Evolutionary conservation across 805 yeast genomes (phyloP).

Genomic region (Torulaspora franciscae): DNA sequence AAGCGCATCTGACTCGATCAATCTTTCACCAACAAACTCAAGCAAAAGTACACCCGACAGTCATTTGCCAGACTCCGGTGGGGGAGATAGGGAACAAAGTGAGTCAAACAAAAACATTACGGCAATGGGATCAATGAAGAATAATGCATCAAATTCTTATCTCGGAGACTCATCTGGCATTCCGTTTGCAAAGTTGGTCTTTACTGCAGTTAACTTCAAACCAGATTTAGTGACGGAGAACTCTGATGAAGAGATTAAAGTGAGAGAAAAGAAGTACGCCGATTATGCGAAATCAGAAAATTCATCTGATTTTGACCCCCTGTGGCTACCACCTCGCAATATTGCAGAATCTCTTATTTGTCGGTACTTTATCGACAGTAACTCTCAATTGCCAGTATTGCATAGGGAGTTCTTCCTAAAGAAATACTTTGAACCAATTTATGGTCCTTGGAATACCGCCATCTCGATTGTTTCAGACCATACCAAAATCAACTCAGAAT

Average conservation of each 20-base stretch:
- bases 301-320: constrained; percentile 20
- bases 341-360: constrained; percentile 63
- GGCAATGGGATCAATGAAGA: constrained; percentile 25
- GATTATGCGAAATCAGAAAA: constrained; percentile 22
- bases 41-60: constrained; percentile 2
- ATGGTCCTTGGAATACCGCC: constrained; percentile 57
- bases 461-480: constrained; percentile 55
- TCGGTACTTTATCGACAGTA: constrained; percentile 70
- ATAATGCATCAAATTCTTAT: constrained; percentile 33
- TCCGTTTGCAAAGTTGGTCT: constrained; percentile 70
- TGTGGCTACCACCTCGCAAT: constrained; percentile 57
- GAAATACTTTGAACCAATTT: constrained; percentile 68
- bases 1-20: constrained; percentile 1
- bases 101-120: constrained; percentile 24
- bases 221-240: constrained; percentile 31
- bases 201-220: constrained; percentile 67
- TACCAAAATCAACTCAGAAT: constrained; percentile 42
- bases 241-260: constrained; percentile 27
- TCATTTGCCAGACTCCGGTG: neutral
- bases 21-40: constrained; percentile 1
- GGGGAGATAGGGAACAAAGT: constrained; percentile 18
- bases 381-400: constrained; percentile 76
- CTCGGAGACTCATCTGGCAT: constrained; percentile 55
- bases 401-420: constrained; percentile 74
- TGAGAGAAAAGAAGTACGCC: constrained; percentile 17